These are phyloP conservation scores for Fomes fomentarius DNA, from an alignment of 1,284 basidiomycete genomes.

Conservation along the genomic window DNA sequence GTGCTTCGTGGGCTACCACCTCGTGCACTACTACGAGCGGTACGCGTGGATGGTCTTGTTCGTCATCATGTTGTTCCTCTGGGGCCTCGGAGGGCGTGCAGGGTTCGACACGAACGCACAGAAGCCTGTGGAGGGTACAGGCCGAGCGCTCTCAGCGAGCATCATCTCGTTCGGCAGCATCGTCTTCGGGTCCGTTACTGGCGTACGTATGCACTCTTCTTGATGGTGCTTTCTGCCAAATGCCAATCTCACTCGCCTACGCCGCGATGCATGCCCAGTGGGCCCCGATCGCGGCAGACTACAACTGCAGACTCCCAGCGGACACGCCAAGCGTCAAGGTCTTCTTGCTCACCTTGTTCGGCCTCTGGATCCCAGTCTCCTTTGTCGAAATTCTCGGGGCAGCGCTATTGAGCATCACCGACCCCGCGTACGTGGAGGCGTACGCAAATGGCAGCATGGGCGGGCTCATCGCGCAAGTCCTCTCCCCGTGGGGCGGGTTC, in stretches of 20 bases:
- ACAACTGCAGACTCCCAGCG: conserved; percentile 55
- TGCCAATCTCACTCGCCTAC: too few species aligned
- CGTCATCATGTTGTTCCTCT: conserved; percentile 58
- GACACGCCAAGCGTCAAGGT: conserved; percentile 48
- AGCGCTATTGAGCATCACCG: conserved; percentile 57
- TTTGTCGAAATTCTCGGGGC: conserved; percentile 62
- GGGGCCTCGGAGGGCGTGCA: conserved; percentile 55
- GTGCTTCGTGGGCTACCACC: conserved; percentile 53
- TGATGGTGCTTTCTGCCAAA: too few species aligned
- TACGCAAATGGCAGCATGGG: conserved; percentile 54
- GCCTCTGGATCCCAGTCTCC: conserved; percentile 56
- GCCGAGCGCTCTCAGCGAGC: conserved; percentile 45
- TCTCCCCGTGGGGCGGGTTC: conserved; percentile 51
- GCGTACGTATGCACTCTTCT: conserved; percentile 20
- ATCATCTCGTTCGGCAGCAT: conserved; percentile 62
- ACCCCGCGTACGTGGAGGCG: conserved; percentile 51
- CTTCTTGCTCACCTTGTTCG: conserved; percentile 59
- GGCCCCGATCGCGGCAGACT: conserved; percentile 57
- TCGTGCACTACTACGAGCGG: conserved; percentile 62
- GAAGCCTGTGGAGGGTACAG: conserved; percentile 47
- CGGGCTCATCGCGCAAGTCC: conserved; percentile 45
- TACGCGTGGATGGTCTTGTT: conserved; percentile 64
- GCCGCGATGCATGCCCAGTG: too few species aligned
- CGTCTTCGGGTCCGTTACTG: conserved; percentile 55
- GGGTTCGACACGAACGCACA: conserved; percentile 53